These are phyloP conservation scores for Acrocalymma vagum DNA, from an alignment of 2,329 filamentous ascomycete species.

Conservation along the genomic window DNA sequence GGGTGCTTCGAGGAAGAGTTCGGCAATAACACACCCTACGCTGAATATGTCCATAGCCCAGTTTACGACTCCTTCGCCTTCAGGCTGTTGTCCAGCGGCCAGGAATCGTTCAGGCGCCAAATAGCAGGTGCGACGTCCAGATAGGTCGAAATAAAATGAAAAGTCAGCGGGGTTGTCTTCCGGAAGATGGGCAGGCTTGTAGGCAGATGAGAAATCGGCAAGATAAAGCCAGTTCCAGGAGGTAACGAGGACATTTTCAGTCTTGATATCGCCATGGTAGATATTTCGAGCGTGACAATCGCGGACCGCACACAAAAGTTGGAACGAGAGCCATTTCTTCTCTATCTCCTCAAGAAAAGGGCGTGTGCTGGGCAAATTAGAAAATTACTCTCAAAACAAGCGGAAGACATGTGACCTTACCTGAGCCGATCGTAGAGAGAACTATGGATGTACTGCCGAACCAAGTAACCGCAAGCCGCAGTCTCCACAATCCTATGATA, in stretches of 20 bases:
- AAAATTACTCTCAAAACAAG: neutral
- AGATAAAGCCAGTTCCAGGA: conserved; percentile 99
- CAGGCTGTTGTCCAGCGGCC: conserved; percentile 71
- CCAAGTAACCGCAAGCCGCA: conserved; percentile 87
- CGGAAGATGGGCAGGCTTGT: conserved; percentile 91
- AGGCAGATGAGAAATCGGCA: conserved; percentile 94
- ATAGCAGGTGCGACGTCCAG: conserved; percentile 90
- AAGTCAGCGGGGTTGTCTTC: conserved; percentile 98
- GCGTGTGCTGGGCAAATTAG: conserved; percentile 73
- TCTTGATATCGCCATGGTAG: conserved; percentile 98
- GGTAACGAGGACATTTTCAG: conserved; percentile 94
- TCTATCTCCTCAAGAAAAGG: conserved; percentile 97
- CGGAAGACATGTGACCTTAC: conserved; percentile 38
- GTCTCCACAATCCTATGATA: conserved; percentile 95
- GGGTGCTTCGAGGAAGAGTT: conserved; percentile 91
- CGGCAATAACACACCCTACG: conserved; percentile 93
- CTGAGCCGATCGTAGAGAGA: conserved; percentile 94
- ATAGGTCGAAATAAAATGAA: conserved; percentile 96
- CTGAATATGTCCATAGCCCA: conserved; percentile 99
- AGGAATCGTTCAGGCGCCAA: conserved; percentile 93
- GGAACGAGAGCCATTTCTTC: conserved; percentile 98
- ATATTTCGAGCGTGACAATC: conserved; percentile 91
- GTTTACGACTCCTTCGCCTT: conserved; percentile 69
- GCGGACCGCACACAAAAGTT: conserved; percentile 88
- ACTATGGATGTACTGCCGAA: conserved; percentile 94